Conservation (phyloP, 176 grass and related monocot species). For the Coix lacrymajobi region DNA sequence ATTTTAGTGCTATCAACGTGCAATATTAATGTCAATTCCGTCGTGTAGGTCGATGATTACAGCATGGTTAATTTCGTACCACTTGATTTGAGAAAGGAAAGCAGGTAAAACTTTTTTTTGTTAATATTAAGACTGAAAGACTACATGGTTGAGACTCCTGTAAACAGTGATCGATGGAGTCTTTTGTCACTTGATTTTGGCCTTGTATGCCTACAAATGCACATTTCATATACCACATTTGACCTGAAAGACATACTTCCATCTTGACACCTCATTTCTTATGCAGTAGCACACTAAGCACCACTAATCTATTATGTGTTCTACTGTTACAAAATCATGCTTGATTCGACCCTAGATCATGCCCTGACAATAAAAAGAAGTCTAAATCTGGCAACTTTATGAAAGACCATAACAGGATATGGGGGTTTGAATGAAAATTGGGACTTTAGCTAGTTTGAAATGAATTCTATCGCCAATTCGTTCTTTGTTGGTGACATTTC, state of each 20-base stretch:
- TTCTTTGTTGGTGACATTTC: not conserved
- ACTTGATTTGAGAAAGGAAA: conserved; percentile 77
- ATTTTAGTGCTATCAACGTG: not conserved
- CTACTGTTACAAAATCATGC: not conserved
- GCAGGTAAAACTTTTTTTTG: conserved; percentile 53
- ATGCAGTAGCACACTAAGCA: not conserved
- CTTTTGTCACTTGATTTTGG: not conserved
- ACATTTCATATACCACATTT: not conserved
- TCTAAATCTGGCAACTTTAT: not conserved
- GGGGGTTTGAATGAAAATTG: not conserved
- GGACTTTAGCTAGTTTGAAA: not conserved
- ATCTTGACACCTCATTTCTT: not conserved
- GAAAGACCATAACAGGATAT: not conserved
- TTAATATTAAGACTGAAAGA: not conserved
- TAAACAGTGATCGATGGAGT: not conserved
- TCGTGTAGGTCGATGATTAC: conserved; percentile 76
- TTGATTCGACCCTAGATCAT: not conserved
- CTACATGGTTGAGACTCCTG: not conserved
- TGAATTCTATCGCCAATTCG: not conserved
- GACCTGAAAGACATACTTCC: not conserved
- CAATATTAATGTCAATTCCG: conserved; percentile 16
- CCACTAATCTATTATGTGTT: not conserved
- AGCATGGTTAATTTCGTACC: conserved; percentile 91
- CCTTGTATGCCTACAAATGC: not conserved
- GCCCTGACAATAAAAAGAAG: not conserved